phyloP scores from a whole-genome alignment of 495 filamentous ascomycete species.

The Jackrogersella multiformis region DNA sequence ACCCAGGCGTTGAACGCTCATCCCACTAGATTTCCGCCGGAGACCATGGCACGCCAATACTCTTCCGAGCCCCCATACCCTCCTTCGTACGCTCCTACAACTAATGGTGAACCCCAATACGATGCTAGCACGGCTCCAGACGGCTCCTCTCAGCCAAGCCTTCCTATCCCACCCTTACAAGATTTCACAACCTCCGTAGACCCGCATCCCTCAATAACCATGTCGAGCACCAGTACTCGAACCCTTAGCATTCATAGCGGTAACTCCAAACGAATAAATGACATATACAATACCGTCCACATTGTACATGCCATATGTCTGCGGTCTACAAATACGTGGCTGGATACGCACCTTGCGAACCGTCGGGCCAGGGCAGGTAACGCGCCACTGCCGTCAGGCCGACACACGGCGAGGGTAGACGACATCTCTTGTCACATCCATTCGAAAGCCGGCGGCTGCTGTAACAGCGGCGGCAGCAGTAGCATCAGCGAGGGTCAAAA shows the following conservation, averaged over 20 bases:
- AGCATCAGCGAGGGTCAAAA: neutral
- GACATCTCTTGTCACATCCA: neutral
- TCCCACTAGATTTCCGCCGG: neutral
- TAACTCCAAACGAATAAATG: neutral
- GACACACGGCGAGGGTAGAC: neutral
- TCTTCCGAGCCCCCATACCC: neutral
- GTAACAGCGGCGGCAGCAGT: neutral
- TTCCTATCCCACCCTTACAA: neutral
- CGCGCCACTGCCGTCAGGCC: neutral
- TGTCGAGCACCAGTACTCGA: neutral
- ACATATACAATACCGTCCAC: conserved; percentile 1
- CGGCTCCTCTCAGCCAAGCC: neutral
- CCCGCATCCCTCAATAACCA: neutral
- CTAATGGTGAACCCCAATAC: neutral
- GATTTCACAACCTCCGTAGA: neutral
- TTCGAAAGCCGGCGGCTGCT: neutral
- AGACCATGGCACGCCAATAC: neutral
- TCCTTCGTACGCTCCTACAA: neutral
- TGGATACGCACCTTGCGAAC: conserved; percentile 38
- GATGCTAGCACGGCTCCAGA: neutral
- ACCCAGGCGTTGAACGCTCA: neutral
- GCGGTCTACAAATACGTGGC: conserved; percentile 38
- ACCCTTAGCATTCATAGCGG: conserved; percentile 9
- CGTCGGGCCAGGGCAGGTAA: conserved; percentile 13
- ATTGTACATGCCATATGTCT: conserved; percentile 40